phyloP scores from a whole-genome alignment of 139 green algal species.

The Coccomyxa sp. region DNA sequence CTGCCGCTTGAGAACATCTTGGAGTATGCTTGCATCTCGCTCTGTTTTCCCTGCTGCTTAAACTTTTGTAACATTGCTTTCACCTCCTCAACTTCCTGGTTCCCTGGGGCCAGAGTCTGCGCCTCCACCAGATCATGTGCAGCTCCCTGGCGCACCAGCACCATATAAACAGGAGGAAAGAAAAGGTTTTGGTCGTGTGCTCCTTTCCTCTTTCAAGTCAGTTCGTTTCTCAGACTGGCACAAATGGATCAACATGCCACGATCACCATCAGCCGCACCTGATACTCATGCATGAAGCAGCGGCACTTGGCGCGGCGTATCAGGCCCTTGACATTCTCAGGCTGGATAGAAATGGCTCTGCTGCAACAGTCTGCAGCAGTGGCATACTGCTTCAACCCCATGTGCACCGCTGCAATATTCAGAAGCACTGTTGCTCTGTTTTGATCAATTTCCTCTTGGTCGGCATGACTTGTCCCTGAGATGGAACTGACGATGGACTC shows the following conservation, averaged over 20 bases:
- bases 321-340: conserved; percentile 40
- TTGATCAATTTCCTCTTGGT: conserved; percentile 44
- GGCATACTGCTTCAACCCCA: conserved; percentile 40
- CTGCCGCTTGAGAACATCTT: too few relatives aligned
- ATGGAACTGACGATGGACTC: conserved; percentile 51
- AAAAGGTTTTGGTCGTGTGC: too few relatives aligned
- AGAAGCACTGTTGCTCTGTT: conserved; percentile 46
- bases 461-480: conserved; percentile 29
- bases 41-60: too few relatives aligned
- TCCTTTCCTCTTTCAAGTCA: too few relatives aligned
- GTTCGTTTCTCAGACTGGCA: too few relatives aligned
- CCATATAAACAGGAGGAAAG: too few relatives aligned
- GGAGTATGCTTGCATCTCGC: too few relatives aligned
- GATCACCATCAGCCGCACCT: background rate
- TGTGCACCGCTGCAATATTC: conserved; percentile 56
- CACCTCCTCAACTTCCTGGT: background rate
- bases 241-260: too few relatives aligned
- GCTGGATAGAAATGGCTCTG: conserved; percentile 35
- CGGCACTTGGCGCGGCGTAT: conserved; percentile 40
- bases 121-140: too few relatives aligned
- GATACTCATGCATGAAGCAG: conserved; percentile 32
- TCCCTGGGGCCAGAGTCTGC: too few relatives aligned
- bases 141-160: too few relatives aligned
- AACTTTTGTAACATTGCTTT: too few relatives aligned
- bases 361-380: conserved; percentile 28